These are phyloP conservation scores for Apophysomyces variabilis DNA, from an alignment of 371 early-diverging fungal species.

Conservation along the genomic window DNA sequence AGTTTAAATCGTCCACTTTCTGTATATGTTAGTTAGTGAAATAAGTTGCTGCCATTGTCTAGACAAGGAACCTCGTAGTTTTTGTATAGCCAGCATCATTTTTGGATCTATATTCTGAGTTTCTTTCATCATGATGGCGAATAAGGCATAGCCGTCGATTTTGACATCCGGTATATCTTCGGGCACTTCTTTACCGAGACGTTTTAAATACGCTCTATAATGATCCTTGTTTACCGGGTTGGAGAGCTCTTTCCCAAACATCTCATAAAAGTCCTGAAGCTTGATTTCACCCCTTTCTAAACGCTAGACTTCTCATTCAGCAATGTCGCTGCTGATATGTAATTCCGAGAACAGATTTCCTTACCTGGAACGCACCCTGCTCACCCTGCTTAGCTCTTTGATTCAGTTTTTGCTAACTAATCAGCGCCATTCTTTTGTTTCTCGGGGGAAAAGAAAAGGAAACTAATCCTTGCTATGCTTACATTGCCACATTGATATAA, in stretches of 20 bases:
- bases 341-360: neutral
- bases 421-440: too few relatives aligned
- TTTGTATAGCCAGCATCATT: conserved; percentile 62
- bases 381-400: conserved; percentile 58
- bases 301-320: neutral
- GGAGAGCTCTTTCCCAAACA: conserved; percentile 69
- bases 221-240: conserved; percentile 56
- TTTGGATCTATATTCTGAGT: conserved; percentile 53
- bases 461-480: conserved; percentile 20
- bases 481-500: conserved; percentile 85
- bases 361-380: conserved; percentile 70
- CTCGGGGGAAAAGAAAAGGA: too few relatives aligned
- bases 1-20: conserved; percentile 61
- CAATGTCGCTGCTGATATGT: neutral
- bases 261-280: conserved; percentile 65
- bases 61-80: conserved; percentile 44
- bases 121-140: conserved; percentile 75
- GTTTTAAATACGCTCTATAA: conserved; percentile 55
- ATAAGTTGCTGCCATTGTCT: neutral
- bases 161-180: conserved; percentile 40
- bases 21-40: conserved; percentile 11
- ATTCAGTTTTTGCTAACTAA: neutral
- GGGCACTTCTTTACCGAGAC: conserved; percentile 48
- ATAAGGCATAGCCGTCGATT: conserved; percentile 71
- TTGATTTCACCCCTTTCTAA: conserved; percentile 62